Evolutionary conservation across 768 basidiomycete genomes (phyloP), one percentile per base, ranked within the genome.

Genomic region (Xanthoconium stramineum): DNA sequence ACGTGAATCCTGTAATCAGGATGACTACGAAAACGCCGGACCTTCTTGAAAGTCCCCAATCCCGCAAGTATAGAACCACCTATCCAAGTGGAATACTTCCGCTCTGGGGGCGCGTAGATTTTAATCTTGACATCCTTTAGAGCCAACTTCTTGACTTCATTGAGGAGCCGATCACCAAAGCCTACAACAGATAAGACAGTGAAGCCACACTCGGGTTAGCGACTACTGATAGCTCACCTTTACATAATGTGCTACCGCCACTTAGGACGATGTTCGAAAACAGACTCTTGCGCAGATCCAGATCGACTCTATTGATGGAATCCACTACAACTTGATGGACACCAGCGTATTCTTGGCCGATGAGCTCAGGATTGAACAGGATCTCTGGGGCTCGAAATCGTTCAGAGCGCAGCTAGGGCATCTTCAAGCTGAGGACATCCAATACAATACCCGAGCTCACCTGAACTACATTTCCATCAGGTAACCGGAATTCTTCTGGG

Each of bases 311-410:
- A 73, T 88, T 92, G 71, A 98, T 98, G 9, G 95, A 95, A 75
- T 99, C 94, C n/a, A 98, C 93, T 13, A 98, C 89, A 37, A 98
- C 93, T 73, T 99, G 95, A 72, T 98, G 97, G 12, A 98, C 94
- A 50, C 97, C 97, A 28, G 92, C 88, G 66, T 96, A 94, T 74
- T 99, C 97, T 64, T 91, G 87, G 8, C 97, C 97, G 62, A 98
- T 89, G 48, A 98, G 75, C 71, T 98, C 95, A 30, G 97, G 97
- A 69, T 97, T 96, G 78, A 99, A 99, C 50, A 99, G 75, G 55
- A 98, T 93, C 71, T 99, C 97, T 33, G 97, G 94, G 12, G 97
- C 97, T 62, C 94, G 85, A 80, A 96, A 98, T 53, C 96, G 86
- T 74, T 98, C 97, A 49, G 89, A 77, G 52, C 94, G 94, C 59